Conservation (phyloP, 176 grass and related monocot species). For the Echinochloa phyllopogon region DNA sequence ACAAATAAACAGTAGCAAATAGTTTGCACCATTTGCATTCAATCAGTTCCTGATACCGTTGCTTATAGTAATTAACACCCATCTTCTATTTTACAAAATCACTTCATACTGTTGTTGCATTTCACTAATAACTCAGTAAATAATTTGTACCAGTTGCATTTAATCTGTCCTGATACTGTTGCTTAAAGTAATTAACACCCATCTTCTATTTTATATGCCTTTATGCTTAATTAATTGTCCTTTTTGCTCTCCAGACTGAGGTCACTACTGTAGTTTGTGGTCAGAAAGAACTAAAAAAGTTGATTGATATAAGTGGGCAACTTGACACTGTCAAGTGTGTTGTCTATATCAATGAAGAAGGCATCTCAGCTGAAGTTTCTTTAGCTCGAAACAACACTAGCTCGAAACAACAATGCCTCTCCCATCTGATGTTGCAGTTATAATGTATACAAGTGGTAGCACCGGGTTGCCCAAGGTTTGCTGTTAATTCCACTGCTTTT, state of each 20-base stretch:
- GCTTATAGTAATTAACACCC: conserved; percentile 14
- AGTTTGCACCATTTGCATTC: conserved; percentile 15
- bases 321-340: conserved; percentile 77
- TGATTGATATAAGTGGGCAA: conserved; percentile 84
- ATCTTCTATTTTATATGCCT: conserved; percentile 6
- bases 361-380: conserved; percentile 70
- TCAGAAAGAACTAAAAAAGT: conserved; percentile 86
- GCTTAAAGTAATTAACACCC: conserved; percentile 17
- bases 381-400: conserved; percentile 63
- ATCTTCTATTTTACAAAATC: background rate
- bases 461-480: conserved; percentile 93
- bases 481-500: background rate
- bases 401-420: conserved; percentile 72
- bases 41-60: background rate
- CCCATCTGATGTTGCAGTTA: conserved; percentile 76
- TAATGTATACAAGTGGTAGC: conserved; percentile 99
- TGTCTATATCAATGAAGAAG: conserved; percentile 85
- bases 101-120: background rate
- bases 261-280: conserved; percentile 91
- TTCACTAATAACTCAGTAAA: conserved; percentile 1
- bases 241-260: conserved; percentile 75
- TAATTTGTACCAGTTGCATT: conserved; percentile 20
- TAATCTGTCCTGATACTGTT: background rate
- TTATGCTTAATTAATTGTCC: conserved; percentile 25
- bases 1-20: background rate